Evolutionary conservation across 306 rosid genomes (phyloP).

Genomic region (Sicyos edulis): DNA sequence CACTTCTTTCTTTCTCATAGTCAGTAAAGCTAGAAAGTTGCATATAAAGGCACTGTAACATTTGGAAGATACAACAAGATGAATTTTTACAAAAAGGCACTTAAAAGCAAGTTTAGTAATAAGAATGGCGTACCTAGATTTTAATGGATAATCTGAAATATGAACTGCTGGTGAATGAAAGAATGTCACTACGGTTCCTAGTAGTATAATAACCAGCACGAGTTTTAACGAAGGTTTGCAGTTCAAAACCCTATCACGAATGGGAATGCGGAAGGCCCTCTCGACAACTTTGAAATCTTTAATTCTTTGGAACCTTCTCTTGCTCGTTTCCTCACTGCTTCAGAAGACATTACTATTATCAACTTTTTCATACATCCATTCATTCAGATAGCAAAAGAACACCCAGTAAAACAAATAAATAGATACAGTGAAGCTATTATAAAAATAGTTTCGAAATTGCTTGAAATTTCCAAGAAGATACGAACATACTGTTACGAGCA

Average conservation of each 20-base stretch:
- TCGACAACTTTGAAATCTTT: conserved; percentile 60
- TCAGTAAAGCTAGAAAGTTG: background rate
- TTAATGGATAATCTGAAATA: conserved; percentile 51
- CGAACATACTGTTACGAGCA: background rate
- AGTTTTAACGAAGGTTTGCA: conserved; percentile 64
- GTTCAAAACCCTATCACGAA: conserved; percentile 37
- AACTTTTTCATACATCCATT: background rate
- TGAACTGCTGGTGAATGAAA: conserved; percentile 63
- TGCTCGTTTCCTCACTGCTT: conserved; percentile 65
- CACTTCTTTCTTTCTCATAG: background rate
- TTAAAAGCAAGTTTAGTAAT: conserved; percentile 15
- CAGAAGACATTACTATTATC: conserved; percentile 20
- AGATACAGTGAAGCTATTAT: background rate
- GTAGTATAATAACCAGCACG: conserved; percentile 45
- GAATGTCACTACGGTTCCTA: conserved; percentile 61
- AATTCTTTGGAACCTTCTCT: conserved; percentile 60
- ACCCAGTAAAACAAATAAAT: conserved; percentile 21
- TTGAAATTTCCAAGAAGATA: conserved; percentile 7
- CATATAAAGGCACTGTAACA: background rate
- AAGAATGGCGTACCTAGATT: conserved; percentile 44
- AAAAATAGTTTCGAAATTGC: background rate
- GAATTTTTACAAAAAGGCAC: background rate
- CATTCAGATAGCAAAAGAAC: conserved; percentile 21
- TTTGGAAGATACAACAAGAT: background rate
- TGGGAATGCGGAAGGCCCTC: conserved; percentile 34